A percentile compares a stretch with the other conserved stretches of the same genome.
Evolutionary conservation across 108 stramenopile genomes (phyloP).

Genomic region (Nannochloropsis gaditana): DNA sequence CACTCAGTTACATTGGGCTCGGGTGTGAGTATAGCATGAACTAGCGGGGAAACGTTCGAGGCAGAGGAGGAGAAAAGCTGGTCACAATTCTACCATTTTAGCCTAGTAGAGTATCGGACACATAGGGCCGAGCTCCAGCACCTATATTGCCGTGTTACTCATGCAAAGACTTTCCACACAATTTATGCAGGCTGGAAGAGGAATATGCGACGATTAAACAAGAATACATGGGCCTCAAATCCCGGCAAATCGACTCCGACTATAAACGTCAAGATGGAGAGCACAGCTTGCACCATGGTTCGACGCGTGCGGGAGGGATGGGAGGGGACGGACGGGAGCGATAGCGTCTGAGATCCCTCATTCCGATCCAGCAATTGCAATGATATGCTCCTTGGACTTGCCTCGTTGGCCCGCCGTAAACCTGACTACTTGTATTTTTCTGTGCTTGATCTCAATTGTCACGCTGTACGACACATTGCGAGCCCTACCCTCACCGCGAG

Average conservation of each 20-base stretch:
- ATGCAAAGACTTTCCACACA: neutral
- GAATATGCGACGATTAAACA: neutral
- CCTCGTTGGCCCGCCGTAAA: no score
- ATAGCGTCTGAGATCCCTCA: no score
- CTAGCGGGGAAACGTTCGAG: neutral
- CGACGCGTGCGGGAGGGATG: neutral
- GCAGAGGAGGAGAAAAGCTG: neutral
- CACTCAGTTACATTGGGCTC: slow-evolving; percentile 26
- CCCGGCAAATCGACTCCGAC: neutral
- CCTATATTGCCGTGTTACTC: neutral
- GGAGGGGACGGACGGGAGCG: no score
- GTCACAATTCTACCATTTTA: no score
- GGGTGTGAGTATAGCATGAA: slow-evolving; percentile 28
- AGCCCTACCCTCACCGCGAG: neutral
- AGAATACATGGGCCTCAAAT: neutral
- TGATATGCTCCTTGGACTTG: no score
- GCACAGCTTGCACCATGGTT: neutral
- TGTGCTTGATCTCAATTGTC: no score
- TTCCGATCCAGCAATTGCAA: no score
- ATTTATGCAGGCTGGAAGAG: slow-evolving; percentile 18
- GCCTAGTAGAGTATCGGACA: neutral
- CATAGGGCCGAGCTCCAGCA: no score
- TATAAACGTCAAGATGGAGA: neutral
- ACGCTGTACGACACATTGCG: neutral
- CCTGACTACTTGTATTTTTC: no score